A percentile compares a stretch with the other conserved stretches of the same genome.
phyloP scores from a whole-genome alignment of 495 filamentous ascomycete genomes.

The Penicillium canescens region DNA sequence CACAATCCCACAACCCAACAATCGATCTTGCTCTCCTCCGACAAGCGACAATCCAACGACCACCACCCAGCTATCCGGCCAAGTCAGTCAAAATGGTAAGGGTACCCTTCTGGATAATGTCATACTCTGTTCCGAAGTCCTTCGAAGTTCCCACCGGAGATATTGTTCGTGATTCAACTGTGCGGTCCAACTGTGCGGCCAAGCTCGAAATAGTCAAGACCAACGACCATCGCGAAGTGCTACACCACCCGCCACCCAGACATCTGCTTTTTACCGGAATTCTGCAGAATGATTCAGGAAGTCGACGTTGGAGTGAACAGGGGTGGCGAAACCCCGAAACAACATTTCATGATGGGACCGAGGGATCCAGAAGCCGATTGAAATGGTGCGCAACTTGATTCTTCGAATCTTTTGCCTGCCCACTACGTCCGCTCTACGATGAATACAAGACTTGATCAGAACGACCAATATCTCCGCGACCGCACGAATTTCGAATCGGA shows the following conservation, averaged over 20 bases:
- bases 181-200: slow-evolving; percentile 19
- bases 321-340: neutral
- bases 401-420: neutral
- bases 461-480: slow-evolving; percentile 4
- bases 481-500: slow-evolving; percentile 14
- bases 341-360: neutral
- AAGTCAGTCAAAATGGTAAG: slow-evolving; percentile 65
- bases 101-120: slow-evolving; percentile 15
- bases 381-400: neutral
- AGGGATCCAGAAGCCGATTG: neutral
- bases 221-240: slow-evolving; percentile 11
- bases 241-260: neutral
- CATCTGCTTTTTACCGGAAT: neutral
- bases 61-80: slow-evolving; percentile 48
- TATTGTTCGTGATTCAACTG: slow-evolving; percentile 14
- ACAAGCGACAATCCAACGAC: slow-evolving; percentile 52
- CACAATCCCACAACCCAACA: slow-evolving; percentile 50
- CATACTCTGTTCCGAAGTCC: slow-evolving; percentile 24
- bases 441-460: neutral
- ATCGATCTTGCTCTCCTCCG: slow-evolving; percentile 42
- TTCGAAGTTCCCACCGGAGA: slow-evolving; percentile 11
- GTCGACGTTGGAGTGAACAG: neutral
- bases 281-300: neutral
- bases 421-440: neutral
- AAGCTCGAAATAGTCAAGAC: slow-evolving; percentile 22